Base-by-base conservation (phyloP, 208 protist genomes). In the Trypanosoma avium region DNA sequence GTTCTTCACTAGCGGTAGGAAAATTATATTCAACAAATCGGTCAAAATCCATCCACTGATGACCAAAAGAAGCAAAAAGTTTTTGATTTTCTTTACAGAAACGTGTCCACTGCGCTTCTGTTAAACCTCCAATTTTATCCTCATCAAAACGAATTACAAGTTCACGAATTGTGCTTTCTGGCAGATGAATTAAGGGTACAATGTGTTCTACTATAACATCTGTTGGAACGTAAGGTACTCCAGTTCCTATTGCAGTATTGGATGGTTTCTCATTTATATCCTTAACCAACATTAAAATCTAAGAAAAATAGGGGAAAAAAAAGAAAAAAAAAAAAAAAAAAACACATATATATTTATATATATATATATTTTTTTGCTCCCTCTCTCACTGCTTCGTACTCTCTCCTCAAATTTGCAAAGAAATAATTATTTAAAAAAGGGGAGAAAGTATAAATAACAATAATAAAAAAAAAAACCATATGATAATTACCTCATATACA, bases 31-130 rank as follows among this genome's bases (percentile, higher is more conserved):
- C 84, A n/a, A 79, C 77, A 55, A 80, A 83, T 24, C 78, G 71
- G 30, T 86, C 78, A 70, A 88, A 90, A 58, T 83, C 73, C 15
- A 85, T 47, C 15, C 89, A 52, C 22, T 81, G 61, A 54, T 77
- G 68, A 12, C 84, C 77, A 35, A 92, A 40, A 5, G 78, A 84
- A 5, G 80, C 70, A 35, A 94, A 82, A 4, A 55, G 61, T 27
- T 73, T 75, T 26, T 80, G 73, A 59, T 92, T 81, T 32, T 92
- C 79, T 19, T 75, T 54, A 63, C 88, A 94, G 61, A 94, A 94
- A 4, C 58, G 69, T 10, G 55, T 56, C 85, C 88, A 94, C 63
- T 94, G 78, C 33, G 21, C 43, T 59, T 92, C 81, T 13, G 80
- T 77, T 10, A 94, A 64, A 3, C 82, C 84, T 15, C 82, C 88